Evolutionary conservation across 176 grass and related monocot genomes (phyloP).

Genomic region (Poa annua): DNA sequence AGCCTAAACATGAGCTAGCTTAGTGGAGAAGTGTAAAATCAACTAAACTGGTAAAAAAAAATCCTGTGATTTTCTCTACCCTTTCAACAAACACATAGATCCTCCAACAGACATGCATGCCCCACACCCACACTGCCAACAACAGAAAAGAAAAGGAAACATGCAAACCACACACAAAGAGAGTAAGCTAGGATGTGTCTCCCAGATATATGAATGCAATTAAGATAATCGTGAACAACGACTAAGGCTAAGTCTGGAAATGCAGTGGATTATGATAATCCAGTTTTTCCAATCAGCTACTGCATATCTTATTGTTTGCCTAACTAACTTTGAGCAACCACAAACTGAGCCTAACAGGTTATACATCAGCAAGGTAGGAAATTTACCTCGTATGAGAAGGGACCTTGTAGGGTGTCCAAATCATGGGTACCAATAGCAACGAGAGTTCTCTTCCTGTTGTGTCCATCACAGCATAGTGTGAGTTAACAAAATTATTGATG

Average conservation of each 20-base stretch:
- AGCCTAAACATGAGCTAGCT: conserved; percentile 17
- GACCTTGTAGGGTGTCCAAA: conserved; percentile 80
- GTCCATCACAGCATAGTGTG: conserved; percentile 11
- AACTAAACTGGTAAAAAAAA: neutral
- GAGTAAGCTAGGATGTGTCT: neutral
- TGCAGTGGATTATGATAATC: conserved; percentile 7
- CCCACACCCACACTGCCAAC: conserved; percentile 3
- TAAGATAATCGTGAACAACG: conserved; percentile 12
- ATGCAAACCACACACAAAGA: conserved; percentile 13
- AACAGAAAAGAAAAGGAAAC: conserved; percentile 8
- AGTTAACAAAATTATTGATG: conserved; percentile 33
- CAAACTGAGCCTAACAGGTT: neutral
- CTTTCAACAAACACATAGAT: neutral
- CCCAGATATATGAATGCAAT: neutral
- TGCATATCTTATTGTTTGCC: neutral
- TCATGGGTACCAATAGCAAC: conserved; percentile 98
- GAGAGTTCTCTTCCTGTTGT: conserved; percentile 83
- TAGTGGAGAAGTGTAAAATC: conserved; percentile 23
- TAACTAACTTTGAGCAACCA: neutral
- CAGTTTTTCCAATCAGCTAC: neutral
- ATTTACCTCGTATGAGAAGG: conserved; percentile 94
- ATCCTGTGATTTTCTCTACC: conserved; percentile 12
- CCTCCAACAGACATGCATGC: neutral
- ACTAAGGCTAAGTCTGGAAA: neutral
- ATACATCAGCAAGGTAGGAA: conserved; percentile 24